Percentiles rank a stretch among this genome's conserved stretches.
These are phyloP conservation scores for Secale cereale DNA, from an alignment of 176 grass and related monocot genomes.

Conservation along the genomic window DNA sequence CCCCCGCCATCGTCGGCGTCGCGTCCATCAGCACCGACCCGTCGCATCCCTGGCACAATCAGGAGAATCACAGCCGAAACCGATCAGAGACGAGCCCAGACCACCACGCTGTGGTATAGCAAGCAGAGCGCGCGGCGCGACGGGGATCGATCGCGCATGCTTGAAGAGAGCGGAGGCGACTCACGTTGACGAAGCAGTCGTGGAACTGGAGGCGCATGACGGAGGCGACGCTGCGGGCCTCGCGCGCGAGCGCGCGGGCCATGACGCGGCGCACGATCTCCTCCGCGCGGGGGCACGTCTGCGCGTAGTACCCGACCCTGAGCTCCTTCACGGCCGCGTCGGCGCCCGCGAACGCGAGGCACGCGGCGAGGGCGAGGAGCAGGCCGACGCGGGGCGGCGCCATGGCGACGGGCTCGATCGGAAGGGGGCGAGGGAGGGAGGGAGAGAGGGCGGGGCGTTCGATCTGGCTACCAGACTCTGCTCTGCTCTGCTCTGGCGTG, in stretches of 20 bases:
- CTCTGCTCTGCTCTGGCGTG: background rate
- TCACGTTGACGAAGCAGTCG: constrained; percentile 99
- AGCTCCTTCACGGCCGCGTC: constrained; percentile 38
- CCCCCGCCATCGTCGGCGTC: constrained; percentile 61
- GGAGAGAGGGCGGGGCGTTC: background rate
- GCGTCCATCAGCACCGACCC: constrained; percentile 87
- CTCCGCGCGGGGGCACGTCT: constrained; percentile 79
- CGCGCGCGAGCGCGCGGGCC: constrained; percentile 42
- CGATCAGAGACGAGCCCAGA: background rate
- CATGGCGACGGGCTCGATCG: background rate
- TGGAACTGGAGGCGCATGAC: constrained; percentile 99
- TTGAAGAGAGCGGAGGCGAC: too few relatives aligned
- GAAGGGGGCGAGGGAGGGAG: background rate
- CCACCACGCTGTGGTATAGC: background rate
- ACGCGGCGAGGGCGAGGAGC: background rate
- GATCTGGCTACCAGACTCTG: background rate
- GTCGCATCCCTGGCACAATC: constrained; percentile 62
- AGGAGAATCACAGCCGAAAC: background rate
- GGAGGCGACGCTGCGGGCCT: constrained; percentile 78
- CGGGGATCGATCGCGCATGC: background rate
- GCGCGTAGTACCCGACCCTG: constrained; percentile 69
- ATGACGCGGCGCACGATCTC: constrained; percentile 55
- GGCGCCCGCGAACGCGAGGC: background rate
- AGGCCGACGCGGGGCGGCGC: background rate
- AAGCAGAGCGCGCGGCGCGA: background rate